Conservation (phyloP, 192 early-diverging fungal genomes). For the Lobulomyces angularis region DNA sequence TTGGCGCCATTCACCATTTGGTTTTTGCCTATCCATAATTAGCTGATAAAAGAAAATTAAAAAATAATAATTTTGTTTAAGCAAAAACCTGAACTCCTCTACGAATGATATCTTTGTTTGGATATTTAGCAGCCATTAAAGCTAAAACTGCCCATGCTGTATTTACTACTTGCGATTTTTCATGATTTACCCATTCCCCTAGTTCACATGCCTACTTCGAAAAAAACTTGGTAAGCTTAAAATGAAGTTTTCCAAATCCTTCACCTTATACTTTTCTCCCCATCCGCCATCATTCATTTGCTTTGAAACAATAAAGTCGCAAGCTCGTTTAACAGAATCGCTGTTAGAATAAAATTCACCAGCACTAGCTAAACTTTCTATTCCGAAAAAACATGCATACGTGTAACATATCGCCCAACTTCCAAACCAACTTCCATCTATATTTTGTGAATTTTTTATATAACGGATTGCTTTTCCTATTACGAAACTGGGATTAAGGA, state of each 20-base stretch:
- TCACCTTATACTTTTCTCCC: conserved; percentile 90
- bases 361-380: conserved; percentile 69
- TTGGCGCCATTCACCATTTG: conserved; percentile 90
- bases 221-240: conserved; percentile 3
- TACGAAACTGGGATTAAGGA: neutral
- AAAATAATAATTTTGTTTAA: neutral
- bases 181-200: conserved; percentile 46
- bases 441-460: conserved; percentile 56
- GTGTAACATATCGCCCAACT: conserved; percentile 97
- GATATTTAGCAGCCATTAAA: conserved; percentile 83
- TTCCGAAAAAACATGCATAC: conserved; percentile 86
- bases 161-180: conserved; percentile 79
- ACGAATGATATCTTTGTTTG: conserved; percentile 49
- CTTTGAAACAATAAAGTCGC: conserved; percentile 80
- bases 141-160: conserved; percentile 80
- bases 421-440: conserved; percentile 89
- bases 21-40: conserved; percentile 73
- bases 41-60: conserved; percentile 24
- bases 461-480: conserved; percentile 58
- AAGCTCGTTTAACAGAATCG: conserved; percentile 49
- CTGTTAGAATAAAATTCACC: conserved; percentile 73
- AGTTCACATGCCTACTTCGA: conserved; percentile 52
- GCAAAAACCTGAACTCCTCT: conserved; percentile 41
- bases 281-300: conserved; percentile 91
- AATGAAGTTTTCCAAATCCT: conserved; percentile 1